Percentiles rank a stretch among this genome's conserved stretches.
These are phyloP conservation scores for Graphilbum ipis-grandicollis DNA, from an alignment of 2,329 filamentous ascomycete genomes.

Conservation along the genomic window DNA sequence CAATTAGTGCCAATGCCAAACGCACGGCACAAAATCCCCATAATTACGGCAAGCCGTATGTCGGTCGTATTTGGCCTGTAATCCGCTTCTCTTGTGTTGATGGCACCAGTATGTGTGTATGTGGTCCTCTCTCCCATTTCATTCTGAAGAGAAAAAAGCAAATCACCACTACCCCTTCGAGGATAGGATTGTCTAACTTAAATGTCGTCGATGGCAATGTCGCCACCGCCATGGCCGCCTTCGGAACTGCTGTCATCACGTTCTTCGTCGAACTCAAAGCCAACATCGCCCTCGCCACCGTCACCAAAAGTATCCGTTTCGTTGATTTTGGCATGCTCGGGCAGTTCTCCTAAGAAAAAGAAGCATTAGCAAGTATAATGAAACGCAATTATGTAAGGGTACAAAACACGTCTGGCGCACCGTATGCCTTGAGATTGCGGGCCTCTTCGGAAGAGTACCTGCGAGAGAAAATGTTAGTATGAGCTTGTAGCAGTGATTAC, in stretches of 20 bases:
- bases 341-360: conserved; percentile 53
- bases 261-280: conserved; percentile 98
- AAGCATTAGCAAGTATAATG: background rate
- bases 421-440: conserved; percentile 80
- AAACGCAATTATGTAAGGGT: too few species aligned
- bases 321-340: conserved; percentile 98
- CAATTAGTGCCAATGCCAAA: too few species aligned
- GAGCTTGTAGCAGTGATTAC: too few species aligned
- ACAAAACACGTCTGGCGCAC: conserved; percentile 2
- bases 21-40: too few species aligned
- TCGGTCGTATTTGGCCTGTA: too few species aligned
- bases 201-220: conserved; percentile 87
- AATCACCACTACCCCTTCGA: too few species aligned
- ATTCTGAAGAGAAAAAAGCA: too few species aligned
- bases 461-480: background rate
- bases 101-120: too few species aligned
- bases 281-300: conserved; percentile 85
- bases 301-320: conserved; percentile 91
- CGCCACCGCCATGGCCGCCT: conserved; percentile 25
- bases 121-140: too few species aligned
- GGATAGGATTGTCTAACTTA: too few species aligned
- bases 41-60: too few species aligned
- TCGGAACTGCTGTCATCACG: conserved; percentile 42
- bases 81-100: too few species aligned
- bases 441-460: conserved; percentile 77